phyloP scores from a whole-genome alignment of 2,329 filamentous ascomycete species.

The Sclerotinia spermophila region DNA sequence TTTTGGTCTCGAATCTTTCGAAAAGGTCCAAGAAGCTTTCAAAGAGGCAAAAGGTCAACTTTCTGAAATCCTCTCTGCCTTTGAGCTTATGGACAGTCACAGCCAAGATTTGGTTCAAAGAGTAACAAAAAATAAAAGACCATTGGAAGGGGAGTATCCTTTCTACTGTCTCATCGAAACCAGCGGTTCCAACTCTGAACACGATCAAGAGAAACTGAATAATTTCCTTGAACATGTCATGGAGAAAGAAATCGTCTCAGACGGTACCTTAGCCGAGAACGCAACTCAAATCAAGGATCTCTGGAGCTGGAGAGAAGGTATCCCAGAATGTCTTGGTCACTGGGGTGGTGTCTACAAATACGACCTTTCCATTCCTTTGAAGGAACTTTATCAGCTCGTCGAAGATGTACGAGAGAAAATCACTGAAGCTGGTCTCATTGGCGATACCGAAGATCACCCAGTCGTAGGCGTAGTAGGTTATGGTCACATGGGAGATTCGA shows the following conservation, averaged over 20 bases:
- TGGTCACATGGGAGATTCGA: conserved; percentile 96
- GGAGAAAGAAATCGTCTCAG: conserved; percentile 77
- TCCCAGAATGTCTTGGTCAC: conserved; percentile 83
- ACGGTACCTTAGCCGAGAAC: conserved; percentile 89
- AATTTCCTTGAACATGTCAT: conserved; percentile 89
- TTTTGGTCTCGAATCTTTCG: conserved; percentile 85
- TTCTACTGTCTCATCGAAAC: conserved; percentile 98
- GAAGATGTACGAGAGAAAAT: conserved; percentile 77
- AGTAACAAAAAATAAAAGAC: conserved; percentile 72
- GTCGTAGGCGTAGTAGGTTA: conserved; percentile 92
- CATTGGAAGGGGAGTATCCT: conserved; percentile 77
- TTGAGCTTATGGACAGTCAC: conserved; percentile 90
- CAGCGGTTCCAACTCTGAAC: conserved; percentile 88
- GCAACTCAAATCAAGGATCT: conserved; percentile 82
- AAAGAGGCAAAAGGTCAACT: conserved; percentile 84
- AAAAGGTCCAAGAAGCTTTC: conserved; percentile 83
- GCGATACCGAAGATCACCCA: conserved; percentile 69
- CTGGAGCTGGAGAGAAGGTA: conserved; percentile 91
- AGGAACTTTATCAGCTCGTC: conserved; percentile 83
- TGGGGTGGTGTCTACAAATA: conserved; percentile 98
- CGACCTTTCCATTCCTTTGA: conserved; percentile 88
- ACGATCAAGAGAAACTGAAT: conserved; percentile 89
- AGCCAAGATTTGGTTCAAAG: conserved; percentile 74
- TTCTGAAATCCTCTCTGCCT: conserved; percentile 92
- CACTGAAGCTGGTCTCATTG: conserved; percentile 69